Evolutionary conservation across 371 early-diverging fungal species (phyloP).

Genomic region (Syncephalis fuscata): DNA sequence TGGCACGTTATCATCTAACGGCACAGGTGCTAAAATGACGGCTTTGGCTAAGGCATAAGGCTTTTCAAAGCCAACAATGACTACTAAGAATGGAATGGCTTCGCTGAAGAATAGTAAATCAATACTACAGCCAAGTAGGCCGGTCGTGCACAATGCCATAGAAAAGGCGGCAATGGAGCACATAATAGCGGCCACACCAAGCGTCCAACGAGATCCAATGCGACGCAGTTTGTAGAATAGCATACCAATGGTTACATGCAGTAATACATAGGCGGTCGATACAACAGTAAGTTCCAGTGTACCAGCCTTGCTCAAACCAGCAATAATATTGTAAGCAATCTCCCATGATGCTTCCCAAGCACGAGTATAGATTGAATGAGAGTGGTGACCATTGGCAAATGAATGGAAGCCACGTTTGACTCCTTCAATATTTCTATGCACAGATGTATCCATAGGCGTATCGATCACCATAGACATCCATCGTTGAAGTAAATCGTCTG

Average conservation of each 20-base stretch:
- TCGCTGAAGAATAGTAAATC: constrained; percentile 25
- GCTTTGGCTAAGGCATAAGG: constrained; percentile 67
- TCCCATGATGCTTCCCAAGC: not conserved
- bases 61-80: constrained; percentile 87
- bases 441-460: not conserved
- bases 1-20: too few relatives aligned
- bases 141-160: constrained; percentile 48
- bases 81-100: constrained; percentile 81
- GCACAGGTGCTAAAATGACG: constrained; percentile 33
- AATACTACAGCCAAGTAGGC: constrained; percentile 24
- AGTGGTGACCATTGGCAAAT: not conserved
- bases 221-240: constrained; percentile 75
- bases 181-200: constrained; percentile 35
- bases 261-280: constrained; percentile 66
- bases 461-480: not conserved
- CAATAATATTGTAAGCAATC: not conserved
- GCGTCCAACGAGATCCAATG: constrained; percentile 67
- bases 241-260: constrained; percentile 63
- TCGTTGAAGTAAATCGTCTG: not conserved
- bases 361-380: not conserved
- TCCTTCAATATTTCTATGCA: not conserved
- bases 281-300: constrained; percentile 67
- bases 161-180: constrained; percentile 50
- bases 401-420: not conserved
- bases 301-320: constrained; percentile 25